Evolutionary conservation across 306 rosid genomes (phyloP).

Genomic region (Casuarina glauca): DNA sequence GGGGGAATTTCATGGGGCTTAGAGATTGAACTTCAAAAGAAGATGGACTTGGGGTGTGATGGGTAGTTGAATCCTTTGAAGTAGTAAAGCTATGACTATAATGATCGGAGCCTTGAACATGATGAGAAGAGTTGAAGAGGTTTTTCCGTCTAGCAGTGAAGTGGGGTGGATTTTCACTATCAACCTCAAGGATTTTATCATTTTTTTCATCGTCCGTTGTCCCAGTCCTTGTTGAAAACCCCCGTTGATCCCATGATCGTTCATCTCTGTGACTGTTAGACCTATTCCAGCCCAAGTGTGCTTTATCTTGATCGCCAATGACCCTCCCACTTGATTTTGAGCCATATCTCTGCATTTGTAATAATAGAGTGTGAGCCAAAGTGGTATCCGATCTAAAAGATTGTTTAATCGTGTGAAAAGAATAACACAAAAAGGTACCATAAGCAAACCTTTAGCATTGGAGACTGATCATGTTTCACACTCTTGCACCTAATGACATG

Average conservation of each 20-base stretch:
- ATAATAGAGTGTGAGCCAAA: constrained; percentile 8
- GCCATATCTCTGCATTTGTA: constrained; percentile 57
- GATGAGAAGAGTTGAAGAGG: constrained; percentile 44
- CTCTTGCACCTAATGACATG: constrained; percentile 57
- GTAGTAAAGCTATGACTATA: constrained; percentile 49
- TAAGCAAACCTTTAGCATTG: constrained; percentile 45
- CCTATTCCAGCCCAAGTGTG: constrained; percentile 21
- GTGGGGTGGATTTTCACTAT: constrained; percentile 43
- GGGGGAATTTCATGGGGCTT: constrained; percentile 36
- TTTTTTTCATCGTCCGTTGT: constrained; percentile 46
- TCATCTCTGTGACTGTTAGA: constrained; percentile 30
- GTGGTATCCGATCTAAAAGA: neutral
- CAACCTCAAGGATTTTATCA: constrained; percentile 49
- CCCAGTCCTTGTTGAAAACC: constrained; percentile 35
- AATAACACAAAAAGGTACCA: neutral
- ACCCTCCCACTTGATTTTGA: constrained; percentile 45
- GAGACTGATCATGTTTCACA: constrained; percentile 51
- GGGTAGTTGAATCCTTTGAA: constrained; percentile 53
- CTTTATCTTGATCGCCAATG: constrained; percentile 28
- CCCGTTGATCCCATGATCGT: constrained; percentile 36
- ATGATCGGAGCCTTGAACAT: constrained; percentile 38
- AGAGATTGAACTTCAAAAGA: constrained; percentile 49
- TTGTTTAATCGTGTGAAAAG: neutral
- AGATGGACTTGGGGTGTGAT: constrained; percentile 52
- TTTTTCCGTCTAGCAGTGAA: constrained; percentile 38